Base-by-base conservation (phyloP, 768 basidiomycete species). In the Termitomyces sp. region DNA sequence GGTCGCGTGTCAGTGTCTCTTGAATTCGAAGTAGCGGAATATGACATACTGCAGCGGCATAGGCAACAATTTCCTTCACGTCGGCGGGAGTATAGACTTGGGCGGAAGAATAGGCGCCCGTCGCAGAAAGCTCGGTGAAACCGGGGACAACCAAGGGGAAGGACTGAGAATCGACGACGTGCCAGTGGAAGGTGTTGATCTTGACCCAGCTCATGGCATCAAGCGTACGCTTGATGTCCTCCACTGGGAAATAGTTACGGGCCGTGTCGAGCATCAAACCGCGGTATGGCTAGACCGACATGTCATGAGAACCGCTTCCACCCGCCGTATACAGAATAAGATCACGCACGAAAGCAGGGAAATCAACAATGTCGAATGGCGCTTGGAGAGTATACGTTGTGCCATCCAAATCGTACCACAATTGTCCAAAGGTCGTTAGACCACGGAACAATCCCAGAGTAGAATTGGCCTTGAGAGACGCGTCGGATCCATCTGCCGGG, bases 131-230 rank as follows among this genome's bases (percentile, higher is more conserved):
- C 55, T 83, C 81, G 0, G 86, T 79, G 66, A 82, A 87, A 10
- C 78, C 79, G 3, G 82, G 74, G 20, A 93, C 72, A 39, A 80
- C 75, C 16, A 94, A 76, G 1, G 93, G 91, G 75, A 90, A 95
- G 36, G 84, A 86, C 65, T 94, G 90, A 54, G 85, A 84, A 71
- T 95, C 93, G 36, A 85, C 84, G 56, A 91, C 77, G 66, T 94
- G 93, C 92, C 91, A 94, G 62, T 94, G 90, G 64, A 94, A 82
- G 1, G 82, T 83, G 69, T 86, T 92, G 49, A 91, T 80, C 84
- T 90, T 93, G 62, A 85, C 84, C 81, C 83, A 84, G 65, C 84
- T 84, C 88, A 91, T 91, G 6, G 88, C 85, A 61, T 91, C 87
- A 32, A 94, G 71, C 0, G 85, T 87, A 54, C 86, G 81, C 65